Conservation (phyloP, 148 eudicot genomes). For the Rhododendron ovatum region DNA sequence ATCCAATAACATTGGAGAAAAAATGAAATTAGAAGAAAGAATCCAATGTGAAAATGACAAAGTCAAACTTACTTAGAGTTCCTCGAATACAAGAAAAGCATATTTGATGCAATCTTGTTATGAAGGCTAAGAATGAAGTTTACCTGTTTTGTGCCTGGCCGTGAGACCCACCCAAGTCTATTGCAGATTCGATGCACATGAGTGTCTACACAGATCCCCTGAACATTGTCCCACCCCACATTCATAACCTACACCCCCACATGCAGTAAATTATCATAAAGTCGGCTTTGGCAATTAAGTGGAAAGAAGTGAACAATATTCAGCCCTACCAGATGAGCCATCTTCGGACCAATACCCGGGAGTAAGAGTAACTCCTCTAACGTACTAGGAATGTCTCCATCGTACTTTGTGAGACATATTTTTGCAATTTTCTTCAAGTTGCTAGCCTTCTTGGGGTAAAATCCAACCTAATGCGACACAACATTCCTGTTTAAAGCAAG, state of each 20-base stretch:
- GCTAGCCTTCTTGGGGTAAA: conserved; percentile 82
- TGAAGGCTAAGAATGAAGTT: conserved; percentile 1
- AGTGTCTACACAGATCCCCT: conserved; percentile 98
- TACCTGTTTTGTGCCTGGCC: conserved; percentile 66
- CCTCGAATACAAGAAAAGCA: background rate
- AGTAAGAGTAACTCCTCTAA: conserved; percentile 73
- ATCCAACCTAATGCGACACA: conserved; percentile 56
- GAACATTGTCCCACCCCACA: conserved; percentile 84
- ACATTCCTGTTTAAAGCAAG: background rate
- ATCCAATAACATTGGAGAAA: background rate
- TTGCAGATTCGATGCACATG: conserved; percentile 97
- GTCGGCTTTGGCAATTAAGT: background rate
- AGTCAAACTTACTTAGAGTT: background rate
- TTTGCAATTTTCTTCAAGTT: conserved; percentile 83
- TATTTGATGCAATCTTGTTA: background rate
- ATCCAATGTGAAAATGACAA: background rate
- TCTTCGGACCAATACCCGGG: conserved; percentile 97
- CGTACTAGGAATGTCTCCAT: conserved; percentile 86
- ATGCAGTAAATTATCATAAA: background rate
- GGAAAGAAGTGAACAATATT: conserved; percentile 8
- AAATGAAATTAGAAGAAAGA: background rate
- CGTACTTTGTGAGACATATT: conserved; percentile 65
- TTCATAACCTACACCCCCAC: conserved; percentile 66
- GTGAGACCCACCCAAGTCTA: conserved; percentile 92
- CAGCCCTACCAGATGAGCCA: conserved; percentile 83